phyloP scores from a whole-genome alignment of 1,284 basidiomycete genomes.

The Vanrija pseudolonga region DNA sequence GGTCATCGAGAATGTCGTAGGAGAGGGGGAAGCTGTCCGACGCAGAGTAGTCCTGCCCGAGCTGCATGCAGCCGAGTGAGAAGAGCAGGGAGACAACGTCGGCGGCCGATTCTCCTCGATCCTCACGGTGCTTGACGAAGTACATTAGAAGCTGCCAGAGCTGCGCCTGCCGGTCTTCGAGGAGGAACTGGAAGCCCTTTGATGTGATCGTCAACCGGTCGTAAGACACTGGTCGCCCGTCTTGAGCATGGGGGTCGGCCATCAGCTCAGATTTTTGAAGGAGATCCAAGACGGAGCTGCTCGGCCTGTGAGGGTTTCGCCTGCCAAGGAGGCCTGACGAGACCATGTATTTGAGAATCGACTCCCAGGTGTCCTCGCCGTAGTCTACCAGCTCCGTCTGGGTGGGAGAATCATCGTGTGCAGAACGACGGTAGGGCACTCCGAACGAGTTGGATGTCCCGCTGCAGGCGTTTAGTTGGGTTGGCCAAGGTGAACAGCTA shows the following conservation, averaged over 20 bases:
- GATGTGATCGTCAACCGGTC: conserved; percentile 77
- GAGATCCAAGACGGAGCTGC: conserved; percentile 69
- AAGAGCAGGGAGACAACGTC: conserved; percentile 92
- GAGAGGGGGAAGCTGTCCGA: conserved; percentile 70
- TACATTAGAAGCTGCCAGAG: conserved; percentile 94
- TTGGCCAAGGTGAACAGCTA: conserved; percentile 5
- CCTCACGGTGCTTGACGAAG: conserved; percentile 61
- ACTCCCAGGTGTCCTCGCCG: conserved; percentile 94
- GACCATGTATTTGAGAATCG: conserved; percentile 98
- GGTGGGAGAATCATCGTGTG: conserved; percentile 44
- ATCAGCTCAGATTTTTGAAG: conserved; percentile 84
- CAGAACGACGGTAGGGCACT: conserved; percentile 63
- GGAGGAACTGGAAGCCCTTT: conserved; percentile 91
- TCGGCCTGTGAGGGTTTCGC: conserved; percentile 59
- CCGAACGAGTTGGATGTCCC: conserved; percentile 90
- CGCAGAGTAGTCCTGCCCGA: conserved; percentile 89
- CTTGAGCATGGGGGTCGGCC: conserved; percentile 49
- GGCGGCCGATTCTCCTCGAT: conserved; percentile 83
- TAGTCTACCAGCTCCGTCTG: conserved; percentile 73
- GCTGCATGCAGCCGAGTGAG: conserved; percentile 90
- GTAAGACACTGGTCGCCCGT: conserved; percentile 31
- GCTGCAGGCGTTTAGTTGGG: conserved; percentile 52
- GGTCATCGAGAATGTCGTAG: conserved; percentile 74
- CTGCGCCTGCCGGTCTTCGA: conserved; percentile 94
- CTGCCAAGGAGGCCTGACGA: conserved; percentile 68